phyloP scores from a whole-genome alignment of 2,329 filamentous ascomycete genomes.

The Neodidymelliopsis sp. region DNA sequence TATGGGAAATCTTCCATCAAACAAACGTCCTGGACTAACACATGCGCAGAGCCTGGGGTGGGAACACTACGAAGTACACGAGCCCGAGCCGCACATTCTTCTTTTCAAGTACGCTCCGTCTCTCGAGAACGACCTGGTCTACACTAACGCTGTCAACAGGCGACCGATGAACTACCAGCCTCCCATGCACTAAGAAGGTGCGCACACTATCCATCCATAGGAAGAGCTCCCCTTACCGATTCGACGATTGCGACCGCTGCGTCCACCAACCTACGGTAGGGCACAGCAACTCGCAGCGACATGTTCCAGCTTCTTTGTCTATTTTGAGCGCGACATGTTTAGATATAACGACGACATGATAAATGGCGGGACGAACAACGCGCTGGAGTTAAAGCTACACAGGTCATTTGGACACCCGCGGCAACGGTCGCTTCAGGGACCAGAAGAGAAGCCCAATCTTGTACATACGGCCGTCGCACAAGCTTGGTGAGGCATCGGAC shows the following conservation, averaged over 20 bases:
- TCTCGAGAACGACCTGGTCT: not conserved
- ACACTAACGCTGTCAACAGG: constrained; percentile 55
- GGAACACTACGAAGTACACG: constrained; percentile 99
- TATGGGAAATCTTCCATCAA: constrained; percentile 50
- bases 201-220: constrained; percentile 12
- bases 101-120: constrained; percentile 83
- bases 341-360: constrained; percentile 50
- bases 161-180: constrained; percentile 86
- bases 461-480: constrained; percentile 41
- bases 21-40: constrained; percentile 17
- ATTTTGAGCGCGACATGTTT: constrained; percentile 45
- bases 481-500: constrained; percentile 24
- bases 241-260: constrained; percentile 18
- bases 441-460: constrained; percentile 31
- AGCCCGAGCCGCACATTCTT: constrained; percentile 97
- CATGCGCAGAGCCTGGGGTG: constrained; percentile 84
- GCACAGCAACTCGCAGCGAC: constrained; percentile 27
- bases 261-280: constrained; percentile 16
- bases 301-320: constrained; percentile 39
- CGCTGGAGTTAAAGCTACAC: constrained; percentile 26
- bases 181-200: constrained; percentile 55
- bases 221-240: constrained; percentile 15
- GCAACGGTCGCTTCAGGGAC: constrained; percentile 24
- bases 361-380: constrained; percentile 41
- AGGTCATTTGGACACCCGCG: constrained; percentile 31